These are phyloP conservation scores for Fusarium albosuccineum DNA, from an alignment of 2,329 filamentous ascomycete genomes.

Conservation along the genomic window DNA sequence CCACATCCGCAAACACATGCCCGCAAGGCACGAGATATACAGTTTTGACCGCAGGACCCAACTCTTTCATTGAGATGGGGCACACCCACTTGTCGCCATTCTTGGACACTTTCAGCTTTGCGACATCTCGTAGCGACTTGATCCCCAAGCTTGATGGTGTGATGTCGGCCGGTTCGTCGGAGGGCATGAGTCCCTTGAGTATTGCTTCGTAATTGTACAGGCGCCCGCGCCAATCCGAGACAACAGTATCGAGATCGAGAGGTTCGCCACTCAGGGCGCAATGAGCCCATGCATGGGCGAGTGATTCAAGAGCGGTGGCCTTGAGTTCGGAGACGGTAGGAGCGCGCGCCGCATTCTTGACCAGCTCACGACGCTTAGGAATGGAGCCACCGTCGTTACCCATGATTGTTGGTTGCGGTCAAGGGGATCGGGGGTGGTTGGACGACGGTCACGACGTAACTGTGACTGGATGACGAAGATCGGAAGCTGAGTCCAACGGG, in stretches of 20 bases:
- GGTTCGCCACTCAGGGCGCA: constrained; percentile 87
- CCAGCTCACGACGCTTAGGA: constrained; percentile 93
- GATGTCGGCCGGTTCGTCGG: constrained; percentile 68
- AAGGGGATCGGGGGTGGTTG: background rate
- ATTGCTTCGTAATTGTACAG: constrained; percentile 97
- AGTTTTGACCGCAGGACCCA: constrained; percentile 82
- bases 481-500: background rate
- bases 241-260: constrained; percentile 77
- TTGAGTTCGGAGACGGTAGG: constrained; percentile 89
- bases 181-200: constrained; percentile 70
- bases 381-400: constrained; percentile 99
- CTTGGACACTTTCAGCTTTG: constrained; percentile 80
- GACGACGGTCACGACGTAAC: background rate
- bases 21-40: constrained; percentile 96
- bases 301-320: constrained; percentile 85
- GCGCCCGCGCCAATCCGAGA: constrained; percentile 85
- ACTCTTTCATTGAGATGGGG: constrained; percentile 86
- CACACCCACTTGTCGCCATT: constrained; percentile 77
- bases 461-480: background rate
- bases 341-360: constrained; percentile 89
- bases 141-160: constrained; percentile 70
- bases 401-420: constrained; percentile 67
- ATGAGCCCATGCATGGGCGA: constrained; percentile 86
- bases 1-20: constrained; percentile 90
- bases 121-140: constrained; percentile 85